A percentile compares a stretch with the other conserved stretches of the same genome.
These are phyloP conservation scores for Xylaria cubensis DNA, from an alignment of 495 filamentous ascomycete genomes.

Conservation along the genomic window DNA sequence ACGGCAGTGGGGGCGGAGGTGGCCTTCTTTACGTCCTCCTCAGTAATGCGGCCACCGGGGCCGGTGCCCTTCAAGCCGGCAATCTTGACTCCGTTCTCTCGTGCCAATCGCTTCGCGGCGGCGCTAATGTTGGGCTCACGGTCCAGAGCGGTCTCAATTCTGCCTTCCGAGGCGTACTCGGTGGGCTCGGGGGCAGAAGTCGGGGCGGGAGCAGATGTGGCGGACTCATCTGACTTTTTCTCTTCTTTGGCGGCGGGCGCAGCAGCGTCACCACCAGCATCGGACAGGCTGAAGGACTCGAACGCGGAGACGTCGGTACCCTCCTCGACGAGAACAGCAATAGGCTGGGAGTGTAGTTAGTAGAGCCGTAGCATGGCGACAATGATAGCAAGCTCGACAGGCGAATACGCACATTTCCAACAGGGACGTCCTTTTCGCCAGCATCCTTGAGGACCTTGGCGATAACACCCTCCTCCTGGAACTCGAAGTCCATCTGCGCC, in stretches of 20 bases:
- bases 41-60: constrained; percentile 84
- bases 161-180: constrained; percentile 78
- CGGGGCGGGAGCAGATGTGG: constrained; percentile 65
- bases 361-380: constrained; percentile 32
- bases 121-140: constrained; percentile 75
- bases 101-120: constrained; percentile 78
- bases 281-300: constrained; percentile 82
- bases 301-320: constrained; percentile 85
- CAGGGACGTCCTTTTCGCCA: constrained; percentile 92
- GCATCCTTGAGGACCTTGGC: constrained; percentile 94
- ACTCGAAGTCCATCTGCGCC: constrained; percentile 99
- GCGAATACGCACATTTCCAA: constrained; percentile 81
- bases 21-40: constrained; percentile 88
- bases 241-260: constrained; percentile 68
- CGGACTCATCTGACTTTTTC: constrained; percentile 58
- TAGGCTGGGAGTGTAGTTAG: constrained; percentile 71
- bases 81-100: constrained; percentile 84
- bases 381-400: constrained; percentile 22
- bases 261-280: constrained; percentile 85
- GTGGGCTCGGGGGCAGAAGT: constrained; percentile 63
- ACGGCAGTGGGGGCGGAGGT: constrained; percentile 53
- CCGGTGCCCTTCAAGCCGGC: constrained; percentile 87
- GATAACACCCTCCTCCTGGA: constrained; percentile 95
- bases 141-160: constrained; percentile 81
- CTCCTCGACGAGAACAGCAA: constrained; percentile 93